phyloP scores from a whole-genome alignment of 306 rosid genomes.

The Citrullus mucosospermus region DNA sequence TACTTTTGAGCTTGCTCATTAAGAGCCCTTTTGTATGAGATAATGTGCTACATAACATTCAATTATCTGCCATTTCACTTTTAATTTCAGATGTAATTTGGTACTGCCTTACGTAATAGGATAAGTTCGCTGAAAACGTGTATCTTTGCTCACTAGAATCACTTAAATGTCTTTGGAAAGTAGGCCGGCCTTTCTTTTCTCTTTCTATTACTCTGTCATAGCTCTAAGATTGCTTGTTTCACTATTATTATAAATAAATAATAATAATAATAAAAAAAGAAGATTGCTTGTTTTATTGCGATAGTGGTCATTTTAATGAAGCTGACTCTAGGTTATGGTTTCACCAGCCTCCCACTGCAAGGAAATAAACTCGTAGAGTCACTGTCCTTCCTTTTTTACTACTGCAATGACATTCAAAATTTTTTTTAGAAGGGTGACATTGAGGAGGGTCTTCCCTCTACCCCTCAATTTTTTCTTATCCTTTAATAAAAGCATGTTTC shows the following conservation, averaged over 20 bases:
- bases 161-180: background rate
- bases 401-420: background rate
- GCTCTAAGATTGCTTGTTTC: background rate
- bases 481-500: background rate
- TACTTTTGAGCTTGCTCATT: background rate
- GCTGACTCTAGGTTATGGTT: background rate
- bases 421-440: background rate
- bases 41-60: background rate
- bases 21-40: background rate
- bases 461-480: background rate
- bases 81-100: background rate
- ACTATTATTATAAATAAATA: too few relatives aligned
- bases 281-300: background rate
- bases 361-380: background rate
- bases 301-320: background rate
- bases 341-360: background rate
- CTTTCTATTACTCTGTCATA: background rate
- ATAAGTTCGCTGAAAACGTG: background rate
- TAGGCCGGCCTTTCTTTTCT: background rate
- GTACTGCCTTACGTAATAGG: background rate
- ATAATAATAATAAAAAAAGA: too few relatives aligned
- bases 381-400: background rate
- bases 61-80: background rate
- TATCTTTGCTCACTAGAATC: background rate
- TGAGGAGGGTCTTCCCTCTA: background rate